phyloP scores from a whole-genome alignment of 2,329 filamentous ascomycete genomes.

The Alternaria gaisen region DNA sequence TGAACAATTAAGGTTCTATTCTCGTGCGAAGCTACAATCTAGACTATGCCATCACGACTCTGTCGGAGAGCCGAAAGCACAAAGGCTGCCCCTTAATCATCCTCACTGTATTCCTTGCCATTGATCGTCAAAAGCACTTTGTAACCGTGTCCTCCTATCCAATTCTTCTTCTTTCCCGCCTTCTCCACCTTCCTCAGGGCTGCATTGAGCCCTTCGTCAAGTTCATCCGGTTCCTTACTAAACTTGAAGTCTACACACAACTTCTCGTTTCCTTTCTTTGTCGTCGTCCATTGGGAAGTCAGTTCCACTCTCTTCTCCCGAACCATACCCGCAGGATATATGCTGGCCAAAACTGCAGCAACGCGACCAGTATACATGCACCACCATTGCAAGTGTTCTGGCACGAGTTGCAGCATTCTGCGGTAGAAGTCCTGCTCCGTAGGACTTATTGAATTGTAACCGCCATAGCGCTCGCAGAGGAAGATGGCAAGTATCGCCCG shows the following conservation, averaged over 20 bases:
- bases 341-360: slow-evolving; percentile 63
- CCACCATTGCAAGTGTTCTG: slow-evolving; percentile 69
- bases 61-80: not conserved
- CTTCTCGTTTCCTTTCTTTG: slow-evolving; percentile 42
- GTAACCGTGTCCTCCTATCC: slow-evolving; percentile 41
- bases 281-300: slow-evolving; percentile 33
- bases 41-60: not conserved
- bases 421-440: slow-evolving; percentile 65
- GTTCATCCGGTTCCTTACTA: slow-evolving; percentile 33
- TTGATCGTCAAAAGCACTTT: slow-evolving; percentile 43
- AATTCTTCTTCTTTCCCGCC: slow-evolving; percentile 53
- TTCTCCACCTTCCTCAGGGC: slow-evolving; percentile 46
- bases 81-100: slow-evolving; percentile 14
- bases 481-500: slow-evolving; percentile 76
- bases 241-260: slow-evolving; percentile 43
- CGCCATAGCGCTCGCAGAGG: slow-evolving; percentile 78
- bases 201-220: slow-evolving; percentile 45
- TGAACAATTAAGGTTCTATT: slow-evolving; percentile 7
- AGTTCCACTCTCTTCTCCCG: slow-evolving; percentile 47
- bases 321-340: slow-evolving; percentile 69
- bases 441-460: slow-evolving; percentile 62
- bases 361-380: slow-evolving; percentile 69
- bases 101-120: slow-evolving; percentile 31
- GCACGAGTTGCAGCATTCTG: slow-evolving; percentile 63
- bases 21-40: slow-evolving; percentile 4